Evolutionary conservation across 257 asterid genomes (phyloP), one percentile per base, ranked within the genome.

Genomic region (Coffea eugenioides): DNA sequence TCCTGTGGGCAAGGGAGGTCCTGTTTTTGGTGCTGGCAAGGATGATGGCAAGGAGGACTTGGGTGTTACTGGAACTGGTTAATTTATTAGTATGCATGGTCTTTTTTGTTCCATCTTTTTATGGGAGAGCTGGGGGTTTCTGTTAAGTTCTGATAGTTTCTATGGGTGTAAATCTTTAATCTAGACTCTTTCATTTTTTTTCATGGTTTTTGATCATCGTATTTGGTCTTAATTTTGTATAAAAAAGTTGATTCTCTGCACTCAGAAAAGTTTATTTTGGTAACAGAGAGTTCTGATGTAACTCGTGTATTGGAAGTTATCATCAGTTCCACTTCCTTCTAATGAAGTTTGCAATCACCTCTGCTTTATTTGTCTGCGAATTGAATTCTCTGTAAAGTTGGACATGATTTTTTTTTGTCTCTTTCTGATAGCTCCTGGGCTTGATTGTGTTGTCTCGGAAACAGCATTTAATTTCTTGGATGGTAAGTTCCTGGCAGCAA

Each of bases 1-100:
- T 78, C 92, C 94, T 23, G 94, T 93, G 81, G 98, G 99, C 23
- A 51, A 49, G 15, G 97, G 98, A 20, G 97, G 97, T 52, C 98
- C 97, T 0, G 90, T 89, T 25, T 93, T 93, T 21, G 93, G 98
- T 3, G 94, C 96, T 16, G 97, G 94, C 25, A 82, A 85, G 82
- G 97, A 92, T 13, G 90, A 89, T 2, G 81, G 84, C 76, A 88
- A 93, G 73, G 73, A 83, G 21, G 98, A 93, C 84, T 84, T 95
- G 74, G 98, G 99, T 41, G 93, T 86, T 36, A 86, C 93, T 0
- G 97, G 98, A 80, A 95, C 99, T 36, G 93, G 85, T 23, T 85
- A 27, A 31, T 25, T 65, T 12, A 27, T 61, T 15, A 56, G 64
- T 23, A 16, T 56, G 64, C 16, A 14, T 56, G 15, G 7, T 2